A percentile compares a stretch with the other conserved stretches of the same genome.
Conservation (phyloP, 345 rosid genomes). For the Lagerstroemia speciosa region DNA sequence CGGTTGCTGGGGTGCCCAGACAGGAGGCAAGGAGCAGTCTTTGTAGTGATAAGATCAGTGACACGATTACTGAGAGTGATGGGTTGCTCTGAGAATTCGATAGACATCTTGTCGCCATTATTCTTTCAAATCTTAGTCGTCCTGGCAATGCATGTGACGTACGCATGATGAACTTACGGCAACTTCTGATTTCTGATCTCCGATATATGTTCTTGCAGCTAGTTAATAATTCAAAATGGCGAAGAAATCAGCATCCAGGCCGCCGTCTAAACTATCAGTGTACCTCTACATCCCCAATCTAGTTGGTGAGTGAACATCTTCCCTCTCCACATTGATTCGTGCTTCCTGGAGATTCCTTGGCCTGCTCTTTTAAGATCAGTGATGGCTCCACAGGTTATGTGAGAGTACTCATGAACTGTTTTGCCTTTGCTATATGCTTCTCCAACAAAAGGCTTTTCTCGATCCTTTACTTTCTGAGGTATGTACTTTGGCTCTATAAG, state of each 20-base stretch:
- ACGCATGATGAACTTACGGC: too few relatives aligned
- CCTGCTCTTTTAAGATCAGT: background rate
- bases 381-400: conserved; percentile 42
- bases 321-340: background rate
- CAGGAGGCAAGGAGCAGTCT: too few relatives aligned
- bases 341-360: background rate
- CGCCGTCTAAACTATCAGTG: conserved; percentile 46
- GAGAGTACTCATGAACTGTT: conserved; percentile 66
- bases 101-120: too few relatives aligned
- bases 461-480: conserved; percentile 68
- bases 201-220: too few relatives aligned
- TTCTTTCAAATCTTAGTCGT: too few relatives aligned
- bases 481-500: too few relatives aligned
- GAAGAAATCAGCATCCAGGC: conserved; percentile 40
- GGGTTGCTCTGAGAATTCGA: too few relatives aligned
- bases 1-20: too few relatives aligned
- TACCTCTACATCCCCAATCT: conserved; percentile 84
- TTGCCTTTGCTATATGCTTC: conserved; percentile 73
- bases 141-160: too few relatives aligned
- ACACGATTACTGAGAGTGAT: too few relatives aligned
- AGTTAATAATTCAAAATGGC: background rate
- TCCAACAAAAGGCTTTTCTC: conserved; percentile 78
- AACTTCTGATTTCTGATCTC: too few relatives aligned
- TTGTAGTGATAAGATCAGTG: too few relatives aligned
- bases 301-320: conserved; percentile 55